Evolutionary conservation across 352 stramenopile genomes (phyloP), one percentile per base, ranked within the genome.

Genomic region (Pythium plurisporium): DNA sequence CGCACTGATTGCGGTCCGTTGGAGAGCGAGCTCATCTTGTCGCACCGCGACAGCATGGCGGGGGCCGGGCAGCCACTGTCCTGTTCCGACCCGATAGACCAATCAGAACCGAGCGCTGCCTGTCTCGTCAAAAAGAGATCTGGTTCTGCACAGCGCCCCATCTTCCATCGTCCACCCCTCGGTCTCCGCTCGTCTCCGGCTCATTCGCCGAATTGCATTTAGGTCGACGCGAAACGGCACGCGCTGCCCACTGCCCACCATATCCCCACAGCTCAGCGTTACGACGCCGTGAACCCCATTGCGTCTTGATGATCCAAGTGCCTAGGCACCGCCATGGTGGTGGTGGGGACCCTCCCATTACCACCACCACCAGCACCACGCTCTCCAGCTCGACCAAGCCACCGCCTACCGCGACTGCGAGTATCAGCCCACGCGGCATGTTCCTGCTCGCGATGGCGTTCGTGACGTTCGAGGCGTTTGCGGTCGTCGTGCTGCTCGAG

Each of bases 381-480:
- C 14, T 45, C 11, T 22, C 57, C 17, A 5, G 23, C 6, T 14
- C 29, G n/a, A 38, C 55, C n/a, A n/a, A n/a, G n/a, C n/a, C n/a
- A n/a, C n/a, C n/a, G n/a, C n/a, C n/a, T n/a, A n/a, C n/a, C n/a
- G n/a, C n/a, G n/a, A n/a, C n/a, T n/a, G n/a, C n/a, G n/a, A n/a
- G 34, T 64, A 76, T 85, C 61, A 84, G 63, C 12, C 37, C 64
- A 27, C 73, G 78, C 14, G 59, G 70, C 15, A 40, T 86, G 10
- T 89, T 91, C 45, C 59, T 91, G 44, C 67, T 87, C 23, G 44
- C 65, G 0, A 79, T 81, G 67, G 72, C 67, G 19, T 73, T 87
- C 36, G 63, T 76, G 20, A 73, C 72, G 15, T 89, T 91, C 42
- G 74, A 71, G 4, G 76, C 81, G 27, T 91, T 91, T 49, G 78